These are phyloP conservation scores for Themeda triandra DNA, from an alignment of 176 grass and related monocot species.

Conservation along the genomic window DNA sequence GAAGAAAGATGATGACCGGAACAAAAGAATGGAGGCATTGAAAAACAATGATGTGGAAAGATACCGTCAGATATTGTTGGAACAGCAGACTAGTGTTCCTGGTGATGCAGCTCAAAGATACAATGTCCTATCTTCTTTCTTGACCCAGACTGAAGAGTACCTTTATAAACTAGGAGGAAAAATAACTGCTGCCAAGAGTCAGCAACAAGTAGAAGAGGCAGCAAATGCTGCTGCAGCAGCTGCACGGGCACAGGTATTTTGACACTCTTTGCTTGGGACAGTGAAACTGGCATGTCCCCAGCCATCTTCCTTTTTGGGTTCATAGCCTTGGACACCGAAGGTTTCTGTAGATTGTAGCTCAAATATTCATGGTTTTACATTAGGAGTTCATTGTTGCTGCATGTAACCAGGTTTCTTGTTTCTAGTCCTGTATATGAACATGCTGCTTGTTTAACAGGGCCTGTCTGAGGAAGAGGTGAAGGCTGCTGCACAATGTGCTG, in stretches of 20 bases:
- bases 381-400: too few relatives aligned
- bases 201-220: slow-evolving; percentile 93
- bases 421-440: slow-evolving; percentile 9
- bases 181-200: slow-evolving; percentile 86
- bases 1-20: slow-evolving; percentile 91
- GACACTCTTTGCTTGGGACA: background rate
- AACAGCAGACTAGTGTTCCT: slow-evolving; percentile 88
- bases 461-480: slow-evolving; percentile 96
- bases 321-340: background rate
- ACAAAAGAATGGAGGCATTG: slow-evolving; percentile 98
- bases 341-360: background rate
- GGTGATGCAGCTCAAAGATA: slow-evolving; percentile 96
- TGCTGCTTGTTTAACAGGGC: slow-evolving; percentile 61
- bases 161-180: slow-evolving; percentile 96
- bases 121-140: slow-evolving; percentile 92
- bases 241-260: slow-evolving; percentile 84
- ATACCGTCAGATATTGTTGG: slow-evolving; percentile 92
- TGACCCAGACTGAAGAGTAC: slow-evolving; percentile 96
- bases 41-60: slow-evolving; percentile 99
- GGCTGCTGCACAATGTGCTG: slow-evolving; percentile 79
- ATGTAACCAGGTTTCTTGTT: background rate
- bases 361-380: background rate
- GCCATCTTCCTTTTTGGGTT: background rate
- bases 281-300: background rate
- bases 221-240: slow-evolving; percentile 69